Evolutionary conservation across 2,329 filamentous ascomycete species (phyloP), one percentile per base, ranked within the genome.

Genomic region (Calonectria pteridis): DNA sequence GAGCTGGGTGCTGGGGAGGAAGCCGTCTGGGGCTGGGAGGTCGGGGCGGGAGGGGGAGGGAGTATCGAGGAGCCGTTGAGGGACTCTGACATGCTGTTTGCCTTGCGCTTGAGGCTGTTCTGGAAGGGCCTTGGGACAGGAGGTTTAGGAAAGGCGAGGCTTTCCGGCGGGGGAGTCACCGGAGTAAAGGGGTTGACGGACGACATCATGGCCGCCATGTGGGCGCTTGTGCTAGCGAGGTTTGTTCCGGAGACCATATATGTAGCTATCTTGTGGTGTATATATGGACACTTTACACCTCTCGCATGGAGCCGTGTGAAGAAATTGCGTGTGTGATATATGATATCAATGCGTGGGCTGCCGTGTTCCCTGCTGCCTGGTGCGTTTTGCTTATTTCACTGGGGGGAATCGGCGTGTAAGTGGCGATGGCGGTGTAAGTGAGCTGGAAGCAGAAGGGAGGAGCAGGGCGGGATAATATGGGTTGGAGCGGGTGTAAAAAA

Each of bases 131-230:
- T 81, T 81, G 76, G 77, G 69, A 75, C 66, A 79, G 78, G 75
- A 80, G 75, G 79, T 81, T 81, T 81, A 79, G 79, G 79, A 80
- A 81, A 81, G 67, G 74, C 75, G 71, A 78, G 79, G 70, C 77
- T 80, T 75, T 81, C 79, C 69, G 79, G 79, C 71, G 79, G 79
- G 75, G 79, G 79, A 71, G 79, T 81, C 73, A 81, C 79, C 77
- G 79, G 79, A 71, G 77, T 73, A 49, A 81, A 81, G 70, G 79
- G 79, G 78, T 77, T 81, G 75, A 81, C 79, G 77, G 79, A 81
- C 79, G 79, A 81, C 79, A 81, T 81, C 79, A 81, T 80, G 73
- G 79, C 79, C 79, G 79, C 78, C 79, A 81, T 81, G 35, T 73
- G 69, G 73, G 75, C 76, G 76, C 72, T 72, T 55, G 76, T 76